phyloP scores from a whole-genome alignment of 495 filamentous ascomycete species.

The Aspergillus homomorphus region DNA sequence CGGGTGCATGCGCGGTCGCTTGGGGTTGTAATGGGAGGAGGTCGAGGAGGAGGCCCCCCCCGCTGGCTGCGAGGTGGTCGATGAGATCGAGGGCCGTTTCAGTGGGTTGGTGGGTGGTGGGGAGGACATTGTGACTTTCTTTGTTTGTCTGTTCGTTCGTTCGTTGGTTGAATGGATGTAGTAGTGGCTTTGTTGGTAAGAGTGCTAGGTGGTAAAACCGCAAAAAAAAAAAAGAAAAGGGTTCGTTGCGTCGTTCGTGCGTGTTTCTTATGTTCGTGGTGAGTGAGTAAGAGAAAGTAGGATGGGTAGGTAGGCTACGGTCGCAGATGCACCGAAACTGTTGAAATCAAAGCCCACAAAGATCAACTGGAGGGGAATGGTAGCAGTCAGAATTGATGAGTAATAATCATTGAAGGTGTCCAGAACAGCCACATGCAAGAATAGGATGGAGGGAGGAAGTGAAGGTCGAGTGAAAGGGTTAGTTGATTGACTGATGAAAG shows the following conservation, averaged over 20 bases:
- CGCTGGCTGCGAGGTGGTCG: conserved; percentile 33
- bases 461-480: not conserved
- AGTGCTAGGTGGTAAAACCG: too few relatives aligned
- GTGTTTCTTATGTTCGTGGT: too few relatives aligned
- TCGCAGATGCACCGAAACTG: too few relatives aligned
- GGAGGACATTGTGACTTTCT: conserved; percentile 39
- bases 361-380: too few relatives aligned
- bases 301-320: too few relatives aligned
- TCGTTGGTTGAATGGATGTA: not conserved
- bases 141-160: not conserved
- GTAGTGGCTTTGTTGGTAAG: not conserved
- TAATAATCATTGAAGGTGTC: not conserved
- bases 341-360: too few relatives aligned
- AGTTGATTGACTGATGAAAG: not conserved
- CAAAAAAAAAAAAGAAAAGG: too few relatives aligned
- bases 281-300: too few relatives aligned
- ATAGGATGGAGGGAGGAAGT: not conserved
- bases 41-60: too few relatives aligned
- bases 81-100: conserved; percentile 45
- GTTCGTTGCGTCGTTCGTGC: too few relatives aligned
- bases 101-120: conserved; percentile 42
- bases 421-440: not conserved
- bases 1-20: conserved; percentile 57
- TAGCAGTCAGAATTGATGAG: not conserved
- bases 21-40: conserved; percentile 32